A percentile compares a stretch with the other conserved stretches of the same genome.
These are phyloP conservation scores for Keqinozyma sinolaborantium DNA, from an alignment of 1,139 yeast species.

Conservation along the genomic window DNA sequence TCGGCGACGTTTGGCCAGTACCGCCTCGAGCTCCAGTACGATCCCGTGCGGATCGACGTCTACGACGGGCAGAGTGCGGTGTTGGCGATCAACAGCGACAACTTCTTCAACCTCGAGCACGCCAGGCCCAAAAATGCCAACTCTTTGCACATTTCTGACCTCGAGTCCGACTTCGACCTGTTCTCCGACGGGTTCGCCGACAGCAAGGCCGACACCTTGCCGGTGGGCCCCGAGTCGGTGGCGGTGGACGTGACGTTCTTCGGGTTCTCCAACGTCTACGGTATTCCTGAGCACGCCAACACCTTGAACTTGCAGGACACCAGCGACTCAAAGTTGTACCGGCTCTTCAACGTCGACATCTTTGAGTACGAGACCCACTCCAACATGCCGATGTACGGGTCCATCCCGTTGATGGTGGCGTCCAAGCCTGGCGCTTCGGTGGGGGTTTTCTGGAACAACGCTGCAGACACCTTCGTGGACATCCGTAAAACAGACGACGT, in stretches of 20 bases:
- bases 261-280: conserved; percentile 66
- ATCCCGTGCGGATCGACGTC: conserved; percentile 54
- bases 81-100: conserved; percentile 62
- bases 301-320: conserved; percentile 72
- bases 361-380: conserved; percentile 87
- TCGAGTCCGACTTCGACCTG: conserved; percentile 56
- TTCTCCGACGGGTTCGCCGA: conserved; percentile 62
- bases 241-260: conserved; percentile 71
- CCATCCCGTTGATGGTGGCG: conserved; percentile 84
- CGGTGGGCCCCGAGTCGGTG: conserved; percentile 88
- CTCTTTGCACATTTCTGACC: conserved; percentile 43
- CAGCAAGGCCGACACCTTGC: conserved; percentile 54
- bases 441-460: conserved; percentile 88
- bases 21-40: conserved; percentile 6
- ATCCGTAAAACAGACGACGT: conserved; percentile 39
- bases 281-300: conserved; percentile 96
- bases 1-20: background rate
- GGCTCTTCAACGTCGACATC: conserved; percentile 88
- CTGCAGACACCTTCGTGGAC: conserved; percentile 91
- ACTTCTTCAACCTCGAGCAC: conserved; percentile 78
- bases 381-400: conserved; percentile 88
- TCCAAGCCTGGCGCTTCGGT: conserved; percentile 55
- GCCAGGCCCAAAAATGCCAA: conserved; percentile 44
- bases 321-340: conserved; percentile 46
- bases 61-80: conserved; percentile 41